These are phyloP conservation scores for Alternaria sp. DNA, from an alignment of 2,329 filamentous ascomycete genomes.

Conservation along the genomic window DNA sequence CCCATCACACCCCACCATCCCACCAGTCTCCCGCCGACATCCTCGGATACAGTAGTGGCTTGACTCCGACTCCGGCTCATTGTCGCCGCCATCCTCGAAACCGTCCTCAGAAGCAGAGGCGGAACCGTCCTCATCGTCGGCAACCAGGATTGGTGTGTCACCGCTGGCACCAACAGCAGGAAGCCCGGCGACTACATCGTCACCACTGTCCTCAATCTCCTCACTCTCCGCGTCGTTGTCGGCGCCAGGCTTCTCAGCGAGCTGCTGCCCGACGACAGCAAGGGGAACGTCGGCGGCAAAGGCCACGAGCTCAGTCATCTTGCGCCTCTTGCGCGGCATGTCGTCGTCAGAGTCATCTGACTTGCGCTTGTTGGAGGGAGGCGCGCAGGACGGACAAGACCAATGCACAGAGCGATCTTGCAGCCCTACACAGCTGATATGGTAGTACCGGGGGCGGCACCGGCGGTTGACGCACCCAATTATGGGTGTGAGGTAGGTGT, in stretches of 20 bases:
- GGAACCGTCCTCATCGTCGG: not conserved
- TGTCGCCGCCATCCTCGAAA: not conserved
- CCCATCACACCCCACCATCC: slow-evolving; percentile 9
- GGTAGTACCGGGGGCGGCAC: slow-evolving; percentile 1
- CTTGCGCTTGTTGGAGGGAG: not conserved
- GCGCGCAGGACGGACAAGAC: not conserved
- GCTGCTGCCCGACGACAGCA: not conserved
- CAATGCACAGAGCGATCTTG: not conserved
- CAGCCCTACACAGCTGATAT: slow-evolving; percentile 1
- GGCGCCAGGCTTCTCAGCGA: not conserved
- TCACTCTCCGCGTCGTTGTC: not conserved
- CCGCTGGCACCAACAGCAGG: not conserved
- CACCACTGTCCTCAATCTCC: not conserved
- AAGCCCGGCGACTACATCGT: not conserved
- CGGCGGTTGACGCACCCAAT: not conserved
- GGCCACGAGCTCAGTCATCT: not conserved
- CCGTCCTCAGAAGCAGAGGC: not conserved
- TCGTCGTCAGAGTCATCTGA: not conserved
- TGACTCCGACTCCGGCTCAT: not conserved
- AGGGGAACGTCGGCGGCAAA: not conserved
- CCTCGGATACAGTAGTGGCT: slow-evolving; percentile 1
- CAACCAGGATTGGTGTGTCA: not conserved
- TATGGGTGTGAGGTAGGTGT: not conserved
- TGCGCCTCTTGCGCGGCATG: not conserved
- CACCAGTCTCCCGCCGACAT: not conserved